phyloP scores from a whole-genome alignment of 345 rosid species.

The Murraya koenigii region DNA sequence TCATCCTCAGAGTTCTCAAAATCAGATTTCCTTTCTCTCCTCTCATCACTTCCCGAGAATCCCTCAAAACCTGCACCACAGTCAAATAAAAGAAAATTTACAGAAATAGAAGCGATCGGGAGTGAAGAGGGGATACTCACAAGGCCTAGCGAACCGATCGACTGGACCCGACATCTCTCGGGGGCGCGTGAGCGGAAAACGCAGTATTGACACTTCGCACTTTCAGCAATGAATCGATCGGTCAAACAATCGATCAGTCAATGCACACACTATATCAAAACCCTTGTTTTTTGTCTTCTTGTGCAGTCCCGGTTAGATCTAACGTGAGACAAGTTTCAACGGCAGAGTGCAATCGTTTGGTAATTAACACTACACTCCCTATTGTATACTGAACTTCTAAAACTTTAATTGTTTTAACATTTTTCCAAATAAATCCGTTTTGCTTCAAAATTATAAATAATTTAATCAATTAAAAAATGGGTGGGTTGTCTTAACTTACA shows the following conservation, averaged over 20 bases:
- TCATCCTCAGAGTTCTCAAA: conserved; percentile 99
- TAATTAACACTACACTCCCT: too few species aligned
- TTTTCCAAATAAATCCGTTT: too few species aligned
- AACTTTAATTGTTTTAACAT: too few species aligned
- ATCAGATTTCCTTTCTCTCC: conserved; percentile 88
- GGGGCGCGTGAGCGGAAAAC: conserved; percentile 9
- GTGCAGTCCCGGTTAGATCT: too few species aligned
- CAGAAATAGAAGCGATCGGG: not conserved
- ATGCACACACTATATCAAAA: conserved; percentile 15
- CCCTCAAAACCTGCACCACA: conserved; percentile 85
- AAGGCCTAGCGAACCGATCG: conserved; percentile 93
- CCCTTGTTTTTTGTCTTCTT: conserved; percentile 21
- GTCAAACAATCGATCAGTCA: not conserved
- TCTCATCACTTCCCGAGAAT: conserved; percentile 80
- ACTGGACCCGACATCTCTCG: conserved; percentile 85
- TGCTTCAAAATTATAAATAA: too few species aligned
- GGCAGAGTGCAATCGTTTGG: too few species aligned
- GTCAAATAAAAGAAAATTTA: not conserved
- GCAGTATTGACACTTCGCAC: not conserved
- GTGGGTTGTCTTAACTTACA: too few species aligned
- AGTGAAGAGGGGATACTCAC: conserved; percentile 45
- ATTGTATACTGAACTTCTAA: too few species aligned
- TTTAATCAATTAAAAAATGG: too few species aligned
- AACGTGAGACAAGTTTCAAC: too few species aligned
- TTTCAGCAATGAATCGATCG: not conserved